Evolutionary conservation across 2,329 filamentous ascomycete genomes (phyloP), one percentile per base, ranked within the genome.

Genomic region (Incumbomyces delicatus): DNA sequence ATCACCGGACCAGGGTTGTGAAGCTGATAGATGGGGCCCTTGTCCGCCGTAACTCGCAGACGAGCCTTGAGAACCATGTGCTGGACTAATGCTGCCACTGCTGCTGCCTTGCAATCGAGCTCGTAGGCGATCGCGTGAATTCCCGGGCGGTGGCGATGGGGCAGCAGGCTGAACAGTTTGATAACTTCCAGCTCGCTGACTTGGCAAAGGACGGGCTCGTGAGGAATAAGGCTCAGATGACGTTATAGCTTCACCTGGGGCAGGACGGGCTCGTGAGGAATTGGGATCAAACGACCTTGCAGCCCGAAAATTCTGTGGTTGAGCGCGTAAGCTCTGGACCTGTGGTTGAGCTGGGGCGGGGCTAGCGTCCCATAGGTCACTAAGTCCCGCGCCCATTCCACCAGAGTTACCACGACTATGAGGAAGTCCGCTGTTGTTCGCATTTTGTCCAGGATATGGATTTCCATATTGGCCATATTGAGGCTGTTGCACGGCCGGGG

Each of bases 131-230:
- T 30, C 72, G 63, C 59, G 64, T 61, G 51, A 65, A 52, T 49
- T 66, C 55, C 50, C 58, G 47, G 49, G 63, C 53, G 59, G 53
- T 58, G 60, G 39, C 57, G 53, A 57, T 53, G 57, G 58, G 53
- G 57, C 62, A 60, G 53, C 61, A 58, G 66, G 60, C 60, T 61
- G 56, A 49, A 64, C 27, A 60, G 63, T 77, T 68, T 92, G 86
- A 61, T 87, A 85, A 60, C 83, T 90, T 12, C 83, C 85, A 13
- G 75, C 75, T 45, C 83, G 71, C 65, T 88, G 84, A 55, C 81
- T 86, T 6, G 85, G 83, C 47, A 87, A 66, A 30, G 83, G 80
- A 44, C 83, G 67, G 35, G 75, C 71, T 16, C 49, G 51, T 14
- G 50, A 29, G 14, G 40, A 32, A 13, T 18, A 22, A 32, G 46